Base-by-base conservation (phyloP, 2,329 filamentous ascomycete species). In the Epichloe glyceriae region DNA sequence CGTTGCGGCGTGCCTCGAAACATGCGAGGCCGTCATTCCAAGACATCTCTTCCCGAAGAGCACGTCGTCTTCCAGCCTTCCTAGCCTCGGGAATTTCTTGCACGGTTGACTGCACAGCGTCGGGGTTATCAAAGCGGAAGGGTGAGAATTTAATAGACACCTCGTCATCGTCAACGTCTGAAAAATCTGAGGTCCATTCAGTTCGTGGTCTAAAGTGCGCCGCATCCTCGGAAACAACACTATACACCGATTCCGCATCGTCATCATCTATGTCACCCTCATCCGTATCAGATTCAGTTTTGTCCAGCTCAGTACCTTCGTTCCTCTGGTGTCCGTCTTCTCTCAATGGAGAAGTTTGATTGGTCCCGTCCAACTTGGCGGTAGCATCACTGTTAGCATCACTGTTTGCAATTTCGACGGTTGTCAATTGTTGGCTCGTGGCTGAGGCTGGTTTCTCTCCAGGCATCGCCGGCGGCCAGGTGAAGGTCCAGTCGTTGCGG, bases 11-110 rank as follows among this genome's bases (percentile, higher is more conserved):
- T 33, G 83, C 79, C 53, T 83, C 78, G 67, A 88, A 97, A 63
- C 85, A 85, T n/a, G 82, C 78, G 51, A 96, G 65, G 0, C 91
- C 91, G 38, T 83, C 73, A 60, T 96, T 97, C 83, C 86, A 94
- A 33, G 71, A 65, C 69, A 82, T 77, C 69, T 87, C 84, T 51
- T 81, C 79, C 54, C 79, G 75, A 47, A 79, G 62, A 46, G 73
- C 76, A 57, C 73, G 76, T 50, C 81, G 73, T 41, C 78, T 73
- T 54, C 73, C 76, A 37, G 79, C 72, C 53, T 74, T 76, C 51
- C 75, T 74, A 43, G 75, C 73, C 4, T 72, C 62, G 4, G 71
- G 63, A 2, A 68, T 66, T 5, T 68, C 61, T 47, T 70, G 66
- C 17, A 75, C 62, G 7, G 67, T 62, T 1, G 62, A 57, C 1